A percentile compares a stretch with the other conserved stretches of the same genome.
These are phyloP conservation scores for Beauveria sp. DNA, from an alignment of 2,329 filamentous ascomycete genomes.

Conservation along the genomic window DNA sequence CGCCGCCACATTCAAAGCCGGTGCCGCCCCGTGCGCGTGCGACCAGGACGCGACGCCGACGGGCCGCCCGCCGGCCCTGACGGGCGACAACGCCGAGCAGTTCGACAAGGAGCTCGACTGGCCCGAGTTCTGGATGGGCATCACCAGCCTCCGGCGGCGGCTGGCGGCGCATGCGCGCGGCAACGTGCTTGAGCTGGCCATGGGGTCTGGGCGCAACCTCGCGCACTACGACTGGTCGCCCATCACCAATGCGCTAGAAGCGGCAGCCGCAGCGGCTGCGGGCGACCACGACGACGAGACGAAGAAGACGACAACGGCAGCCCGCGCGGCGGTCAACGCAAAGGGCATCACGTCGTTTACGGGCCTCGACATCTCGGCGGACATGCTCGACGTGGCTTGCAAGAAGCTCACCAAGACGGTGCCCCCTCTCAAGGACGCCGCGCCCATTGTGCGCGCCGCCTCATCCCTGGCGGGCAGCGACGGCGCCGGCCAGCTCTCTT, in stretches of 20 bases:
- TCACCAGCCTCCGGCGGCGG: conserved; percentile 40
- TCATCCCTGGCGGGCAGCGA: conserved; percentile 26
- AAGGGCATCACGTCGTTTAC: conserved; percentile 46
- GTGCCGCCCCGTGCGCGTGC: conserved; percentile 16
- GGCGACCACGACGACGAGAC: conserved; percentile 8
- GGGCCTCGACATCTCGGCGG: conserved; percentile 51
- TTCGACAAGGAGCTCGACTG: conserved; percentile 53
- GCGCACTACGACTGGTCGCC: conserved; percentile 50
- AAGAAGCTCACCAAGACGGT: conserved; percentile 40
- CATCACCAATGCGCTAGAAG: conserved; percentile 18
- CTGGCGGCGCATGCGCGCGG: conserved; percentile 43
- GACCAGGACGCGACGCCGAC: conserved; percentile 28
- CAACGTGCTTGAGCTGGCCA: conserved; percentile 54
- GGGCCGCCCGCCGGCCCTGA: conserved; percentile 40
- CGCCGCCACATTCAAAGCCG: conserved; percentile 25
- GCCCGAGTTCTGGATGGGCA: conserved; percentile 50
- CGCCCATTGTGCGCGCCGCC: conserved; percentile 24
- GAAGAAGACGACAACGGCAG: too few relatives aligned
- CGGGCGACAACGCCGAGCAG: conserved; percentile 38
- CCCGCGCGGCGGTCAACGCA: background rate
- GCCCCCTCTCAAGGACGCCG: conserved; percentile 27
- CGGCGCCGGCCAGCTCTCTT: conserved; percentile 28
- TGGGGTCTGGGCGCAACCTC: conserved; percentile 56
- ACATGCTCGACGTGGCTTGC: conserved; percentile 53
- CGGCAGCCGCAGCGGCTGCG: conserved; percentile 7